Percentiles rank a stretch among this genome's conserved stretches.
phyloP scores from a whole-genome alignment of 805 yeast genomes.

The Lipomyces anomalus region DNA sequence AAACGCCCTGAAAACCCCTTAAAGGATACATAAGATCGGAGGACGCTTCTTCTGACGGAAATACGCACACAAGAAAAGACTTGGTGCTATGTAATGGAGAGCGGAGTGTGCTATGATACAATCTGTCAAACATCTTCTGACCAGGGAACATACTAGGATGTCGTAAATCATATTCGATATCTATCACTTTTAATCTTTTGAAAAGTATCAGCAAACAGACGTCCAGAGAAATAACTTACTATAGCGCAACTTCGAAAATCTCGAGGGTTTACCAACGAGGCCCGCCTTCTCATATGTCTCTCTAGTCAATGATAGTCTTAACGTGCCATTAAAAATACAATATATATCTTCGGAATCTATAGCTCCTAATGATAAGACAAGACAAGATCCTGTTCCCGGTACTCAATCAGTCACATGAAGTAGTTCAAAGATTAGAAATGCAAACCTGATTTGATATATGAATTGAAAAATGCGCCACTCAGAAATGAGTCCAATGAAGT shows the following conservation, averaged over 20 bases:
- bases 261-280: constrained; percentile 13
- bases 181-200: constrained; percentile 7
- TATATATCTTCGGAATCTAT: constrained; percentile 20
- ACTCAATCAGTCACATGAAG: background rate
- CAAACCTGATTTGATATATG: constrained; percentile 15
- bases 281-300: constrained; percentile 18
- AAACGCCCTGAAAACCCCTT: constrained; percentile 5
- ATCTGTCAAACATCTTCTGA: constrained; percentile 13
- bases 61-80: constrained; percentile 11
- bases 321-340: constrained; percentile 19
- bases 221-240: constrained; percentile 7
- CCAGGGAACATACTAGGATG: constrained; percentile 15
- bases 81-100: constrained; percentile 9
- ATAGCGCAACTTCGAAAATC: constrained; percentile 9
- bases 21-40: constrained; percentile 8
- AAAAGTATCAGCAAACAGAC: background rate
- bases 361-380: constrained; percentile 12
- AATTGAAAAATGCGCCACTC: constrained; percentile 13
- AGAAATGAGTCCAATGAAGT: constrained; percentile 14
- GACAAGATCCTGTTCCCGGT: constrained; percentile 18
- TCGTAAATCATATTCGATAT: constrained; percentile 13
- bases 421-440: background rate
- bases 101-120: constrained; percentile 2
- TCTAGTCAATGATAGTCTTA: constrained; percentile 10
- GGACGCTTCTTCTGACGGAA: constrained; percentile 3